Conservation (phyloP, 306 rosid genomes). For the Rubus idaeus region DNA sequence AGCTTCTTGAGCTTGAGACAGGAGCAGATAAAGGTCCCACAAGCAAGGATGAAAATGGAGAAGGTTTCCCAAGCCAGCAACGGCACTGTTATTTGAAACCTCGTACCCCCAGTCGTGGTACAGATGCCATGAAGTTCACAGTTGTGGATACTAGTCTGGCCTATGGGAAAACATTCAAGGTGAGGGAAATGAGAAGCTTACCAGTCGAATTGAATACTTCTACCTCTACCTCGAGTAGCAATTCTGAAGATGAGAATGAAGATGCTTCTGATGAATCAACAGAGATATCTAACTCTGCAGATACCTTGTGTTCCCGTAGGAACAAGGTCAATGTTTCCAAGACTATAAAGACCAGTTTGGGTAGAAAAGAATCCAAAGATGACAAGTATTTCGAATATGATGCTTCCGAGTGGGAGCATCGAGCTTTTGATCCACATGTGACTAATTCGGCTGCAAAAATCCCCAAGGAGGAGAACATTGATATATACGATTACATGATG, state of each 20-base stretch:
- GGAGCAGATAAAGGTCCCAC: slow-evolving; percentile 25
- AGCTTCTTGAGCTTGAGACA: slow-evolving; percentile 65
- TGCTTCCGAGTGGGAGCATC: slow-evolving; percentile 41
- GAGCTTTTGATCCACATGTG: slow-evolving; percentile 24
- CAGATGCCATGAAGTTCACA: slow-evolving; percentile 63
- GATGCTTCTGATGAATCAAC: slow-evolving; percentile 41
- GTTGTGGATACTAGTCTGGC: slow-evolving; percentile 85
- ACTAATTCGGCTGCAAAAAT: slow-evolving; percentile 26
- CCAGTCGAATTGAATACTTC: slow-evolving; percentile 44
- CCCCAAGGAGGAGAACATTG: slow-evolving; percentile 33
- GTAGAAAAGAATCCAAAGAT: slow-evolving; percentile 27
- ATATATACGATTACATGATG: slow-evolving; percentile 18
- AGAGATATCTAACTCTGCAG: slow-evolving; percentile 46
- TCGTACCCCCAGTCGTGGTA: slow-evolving; percentile 48
- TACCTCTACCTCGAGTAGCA: slow-evolving; percentile 34
- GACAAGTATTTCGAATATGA: slow-evolving; percentile 32
- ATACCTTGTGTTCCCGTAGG: slow-evolving; percentile 36
- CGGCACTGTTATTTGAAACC: slow-evolving; percentile 87
- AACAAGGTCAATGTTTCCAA: slow-evolving; percentile 32
- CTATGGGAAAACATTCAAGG: slow-evolving; percentile 36
- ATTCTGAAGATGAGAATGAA: slow-evolving; percentile 42
- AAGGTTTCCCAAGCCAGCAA: slow-evolving; percentile 55
- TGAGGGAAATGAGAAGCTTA: slow-evolving; percentile 69
- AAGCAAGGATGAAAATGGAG: slow-evolving; percentile 50
- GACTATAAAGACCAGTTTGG: slow-evolving; percentile 24